These are phyloP conservation scores for Zhuliangozyma parablackwelliae DNA, from an alignment of 1,139 yeast species.

Conservation along the genomic window DNA sequence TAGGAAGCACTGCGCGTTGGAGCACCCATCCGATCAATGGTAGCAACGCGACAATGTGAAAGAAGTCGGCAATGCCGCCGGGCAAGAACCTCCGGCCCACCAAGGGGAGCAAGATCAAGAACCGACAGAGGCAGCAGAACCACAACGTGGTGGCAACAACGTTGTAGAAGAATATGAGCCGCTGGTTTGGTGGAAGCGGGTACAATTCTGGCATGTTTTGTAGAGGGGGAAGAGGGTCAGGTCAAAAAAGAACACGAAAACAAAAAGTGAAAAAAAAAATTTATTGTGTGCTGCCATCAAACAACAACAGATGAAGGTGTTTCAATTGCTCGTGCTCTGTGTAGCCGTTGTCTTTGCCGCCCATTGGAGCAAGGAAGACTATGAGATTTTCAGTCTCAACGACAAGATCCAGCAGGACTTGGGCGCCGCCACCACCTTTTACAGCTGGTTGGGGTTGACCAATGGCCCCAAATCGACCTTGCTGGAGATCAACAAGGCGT, in stretches of 20 bases:
- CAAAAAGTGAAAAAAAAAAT: neutral
- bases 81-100: conserved; percentile 61
- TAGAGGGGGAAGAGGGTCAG: conserved; percentile 2
- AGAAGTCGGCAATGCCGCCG: conserved; percentile 67
- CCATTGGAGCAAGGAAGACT: conserved; percentile 53
- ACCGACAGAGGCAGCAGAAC: conserved; percentile 49
- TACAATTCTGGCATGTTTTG: conserved; percentile 25
- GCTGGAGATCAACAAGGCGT: conserved; percentile 69
- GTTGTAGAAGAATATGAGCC: conserved; percentile 33
- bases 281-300: neutral
- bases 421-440: conserved; percentile 62
- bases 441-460: conserved; percentile 56
- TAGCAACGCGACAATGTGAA: conserved; percentile 39
- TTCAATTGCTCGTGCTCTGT: conserved; percentile 9
- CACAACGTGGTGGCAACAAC: conserved; percentile 42
- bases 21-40: conserved; percentile 28
- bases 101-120: conserved; percentile 50
- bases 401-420: conserved; percentile 62
- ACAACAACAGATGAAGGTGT: conserved; percentile 2
- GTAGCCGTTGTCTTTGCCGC: conserved; percentile 19
- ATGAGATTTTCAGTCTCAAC: conserved; percentile 75
- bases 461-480: conserved; percentile 51
- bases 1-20: conserved; percentile 15
- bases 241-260: neutral
- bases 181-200: conserved; percentile 30